A percentile compares a stretch with the other conserved stretches of the same genome.
Conservation (phyloP, 202 grass and related monocot genomes). For the Schoenoplectus tabernaemontani region DNA sequence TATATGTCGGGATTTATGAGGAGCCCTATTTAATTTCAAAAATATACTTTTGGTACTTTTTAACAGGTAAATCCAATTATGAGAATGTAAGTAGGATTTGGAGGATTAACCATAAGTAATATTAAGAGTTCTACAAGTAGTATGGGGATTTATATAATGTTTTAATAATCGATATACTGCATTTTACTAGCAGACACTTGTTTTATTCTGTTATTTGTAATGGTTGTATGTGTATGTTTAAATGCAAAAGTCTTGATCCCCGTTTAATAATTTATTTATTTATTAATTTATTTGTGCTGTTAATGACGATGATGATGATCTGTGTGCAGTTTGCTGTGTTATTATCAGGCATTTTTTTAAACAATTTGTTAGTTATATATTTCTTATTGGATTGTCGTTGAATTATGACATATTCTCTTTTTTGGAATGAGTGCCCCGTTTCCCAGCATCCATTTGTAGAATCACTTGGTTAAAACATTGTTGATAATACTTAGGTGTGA, state of each 20-base stretch:
- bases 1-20: too few species aligned
- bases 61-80: neutral
- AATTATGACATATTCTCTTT: neutral
- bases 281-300: neutral
- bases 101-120: neutral
- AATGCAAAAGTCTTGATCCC: neutral
- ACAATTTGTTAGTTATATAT: neutral
- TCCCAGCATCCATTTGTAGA: neutral
- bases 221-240: neutral
- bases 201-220: neutral
- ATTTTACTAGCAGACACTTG: neutral
- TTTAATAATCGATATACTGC: neutral
- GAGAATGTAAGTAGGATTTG: neutral
- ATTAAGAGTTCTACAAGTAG: neutral
- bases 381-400: neutral
- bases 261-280: neutral
- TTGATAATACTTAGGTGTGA: too few species aligned
- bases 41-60: neutral
- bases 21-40: too few species aligned
- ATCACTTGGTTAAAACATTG: too few species aligned
- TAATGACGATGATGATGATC: neutral
- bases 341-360: neutral
- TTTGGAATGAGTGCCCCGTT: neutral
- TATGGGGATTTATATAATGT: neutral
- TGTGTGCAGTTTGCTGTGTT: neutral